Percentiles rank a stretch among this genome's conserved stretches.
These are phyloP conservation scores for Marasmius fiardii DNA, from an alignment of 1,284 basidiomycete species.

Conservation along the genomic window DNA sequence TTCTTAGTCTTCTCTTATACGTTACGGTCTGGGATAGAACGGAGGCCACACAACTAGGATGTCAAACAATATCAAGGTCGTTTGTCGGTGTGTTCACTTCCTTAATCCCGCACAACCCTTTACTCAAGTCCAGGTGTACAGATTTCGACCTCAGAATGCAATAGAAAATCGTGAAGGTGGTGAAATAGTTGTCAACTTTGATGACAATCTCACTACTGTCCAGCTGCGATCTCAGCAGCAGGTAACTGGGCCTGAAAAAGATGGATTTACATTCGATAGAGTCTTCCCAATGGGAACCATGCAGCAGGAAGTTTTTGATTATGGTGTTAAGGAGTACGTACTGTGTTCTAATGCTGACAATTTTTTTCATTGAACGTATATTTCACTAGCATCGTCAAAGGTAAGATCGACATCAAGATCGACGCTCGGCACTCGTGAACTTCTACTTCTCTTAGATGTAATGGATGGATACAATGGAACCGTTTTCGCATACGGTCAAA, in stretches of 20 bases:
- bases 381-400: constrained; percentile 68
- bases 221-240: constrained; percentile 71
- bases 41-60: constrained; percentile 33
- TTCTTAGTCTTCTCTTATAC: constrained; percentile 2
- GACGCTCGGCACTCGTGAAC: constrained; percentile 7
- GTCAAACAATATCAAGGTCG: constrained; percentile 89
- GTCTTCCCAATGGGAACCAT: constrained; percentile 93
- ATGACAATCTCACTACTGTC: constrained; percentile 81
- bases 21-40: constrained; percentile 4
- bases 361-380: constrained; percentile 16
- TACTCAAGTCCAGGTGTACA: constrained; percentile 26
- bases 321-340: constrained; percentile 95
- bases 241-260: constrained; percentile 75
- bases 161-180: constrained; percentile 89
- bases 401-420: constrained; percentile 37
- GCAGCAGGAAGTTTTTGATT: constrained; percentile 97
- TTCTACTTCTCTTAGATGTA: constrained; percentile 71
- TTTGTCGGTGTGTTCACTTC: constrained; percentile 73
- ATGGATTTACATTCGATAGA: constrained; percentile 96
- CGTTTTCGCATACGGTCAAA: constrained; percentile 98
- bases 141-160: constrained; percentile 94
- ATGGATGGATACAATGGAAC: constrained; percentile 99
- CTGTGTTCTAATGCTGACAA: constrained; percentile 13
- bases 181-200: constrained; percentile 90
- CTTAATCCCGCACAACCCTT: constrained; percentile 1